phyloP scores from a whole-genome alignment of 805 yeast genomes.

The Metschnikowia anglica region DNA sequence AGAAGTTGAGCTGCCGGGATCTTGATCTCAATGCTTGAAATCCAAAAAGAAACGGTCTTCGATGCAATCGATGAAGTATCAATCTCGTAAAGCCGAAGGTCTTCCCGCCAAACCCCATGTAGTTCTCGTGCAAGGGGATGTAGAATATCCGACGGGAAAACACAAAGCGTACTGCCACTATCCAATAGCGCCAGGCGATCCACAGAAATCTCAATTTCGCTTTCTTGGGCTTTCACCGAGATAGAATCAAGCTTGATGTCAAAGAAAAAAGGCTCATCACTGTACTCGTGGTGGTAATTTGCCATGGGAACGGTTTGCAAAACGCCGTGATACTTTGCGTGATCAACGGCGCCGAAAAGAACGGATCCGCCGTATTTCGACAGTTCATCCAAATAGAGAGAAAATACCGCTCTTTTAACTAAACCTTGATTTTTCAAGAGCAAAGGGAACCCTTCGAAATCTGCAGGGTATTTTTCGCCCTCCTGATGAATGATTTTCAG shows the following conservation, averaged over 20 bases:
- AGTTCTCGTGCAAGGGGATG: constrained; percentile 15
- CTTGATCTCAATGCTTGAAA: constrained; percentile 1
- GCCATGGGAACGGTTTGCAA: constrained; percentile 41
- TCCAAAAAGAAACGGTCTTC: not conserved
- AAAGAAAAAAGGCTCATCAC: constrained; percentile 40
- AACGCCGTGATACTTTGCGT: constrained; percentile 32
- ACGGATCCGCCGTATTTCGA: constrained; percentile 30
- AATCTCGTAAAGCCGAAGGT: constrained; percentile 1
- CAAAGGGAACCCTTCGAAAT: constrained; percentile 53
- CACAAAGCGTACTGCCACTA: constrained; percentile 52
- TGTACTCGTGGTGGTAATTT: constrained; percentile 27
- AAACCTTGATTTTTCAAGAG: constrained; percentile 57
- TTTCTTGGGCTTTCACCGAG: not conserved
- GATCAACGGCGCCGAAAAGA: constrained; percentile 45
- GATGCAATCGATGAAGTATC: not conserved
- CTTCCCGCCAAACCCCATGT: constrained; percentile 2
- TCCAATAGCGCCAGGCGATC: constrained; percentile 34
- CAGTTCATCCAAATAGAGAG: constrained; percentile 53
- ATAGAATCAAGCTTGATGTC: constrained; percentile 45
- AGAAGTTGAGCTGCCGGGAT: constrained; percentile 1
- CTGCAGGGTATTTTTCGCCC: constrained; percentile 40
- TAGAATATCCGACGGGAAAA: constrained; percentile 40
- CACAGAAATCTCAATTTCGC: not conserved
- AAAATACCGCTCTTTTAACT: constrained; percentile 55
- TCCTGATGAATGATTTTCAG: constrained; percentile 2